Base-by-base conservation (phyloP, 257 asterid species). In the Salvia rosmarinus region DNA sequence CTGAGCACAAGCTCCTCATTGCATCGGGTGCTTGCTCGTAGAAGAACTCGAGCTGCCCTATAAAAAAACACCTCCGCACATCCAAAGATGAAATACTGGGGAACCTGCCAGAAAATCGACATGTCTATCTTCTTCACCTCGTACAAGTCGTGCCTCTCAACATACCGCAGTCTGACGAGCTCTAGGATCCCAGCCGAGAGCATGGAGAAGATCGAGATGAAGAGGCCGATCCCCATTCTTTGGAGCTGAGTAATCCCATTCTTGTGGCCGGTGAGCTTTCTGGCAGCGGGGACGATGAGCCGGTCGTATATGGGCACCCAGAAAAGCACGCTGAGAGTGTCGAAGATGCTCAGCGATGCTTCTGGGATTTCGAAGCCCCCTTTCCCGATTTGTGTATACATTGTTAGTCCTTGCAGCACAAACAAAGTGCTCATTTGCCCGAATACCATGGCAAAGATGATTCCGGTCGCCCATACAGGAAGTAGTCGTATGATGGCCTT, bases 21-120 rank as follows among this genome's bases (percentile, higher is more conserved):
- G 95, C 84, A 62, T 89, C 94, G 0, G 96, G 96, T 0, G 96
- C 96, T 71, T 89, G 92, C 57, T 87, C 92, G 8, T 87, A 89
- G 81, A 89, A 89, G 66, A 89, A 89, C 82, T 89, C 96, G 39
- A 89, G 60, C 55, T 87, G 95, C 40, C 96, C 95, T 0, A 86
- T 80, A 37, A 85, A 85, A 67, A 84, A 89, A 87, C 70, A 89
- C 96, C 63, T 90, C 92, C 0, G 96, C 96, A 25, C 89, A 90
- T 9, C 92, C 95, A 54, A 86, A 82, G 19, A 90, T 74, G 79
- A 87, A 89, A 47, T 87, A 89, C 44, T 89, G 91, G 0, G 89
- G 91, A 19, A 89, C 91, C 75, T 87, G 89, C 96, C 92, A 85
- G 75, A 89, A 89, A 46, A 89, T 83, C 0, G 91, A 84, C 65